phyloP scores from a whole-genome alignment of 2,329 filamentous ascomycete genomes.

The Paraphaeosphaeria sporulosa region DNA sequence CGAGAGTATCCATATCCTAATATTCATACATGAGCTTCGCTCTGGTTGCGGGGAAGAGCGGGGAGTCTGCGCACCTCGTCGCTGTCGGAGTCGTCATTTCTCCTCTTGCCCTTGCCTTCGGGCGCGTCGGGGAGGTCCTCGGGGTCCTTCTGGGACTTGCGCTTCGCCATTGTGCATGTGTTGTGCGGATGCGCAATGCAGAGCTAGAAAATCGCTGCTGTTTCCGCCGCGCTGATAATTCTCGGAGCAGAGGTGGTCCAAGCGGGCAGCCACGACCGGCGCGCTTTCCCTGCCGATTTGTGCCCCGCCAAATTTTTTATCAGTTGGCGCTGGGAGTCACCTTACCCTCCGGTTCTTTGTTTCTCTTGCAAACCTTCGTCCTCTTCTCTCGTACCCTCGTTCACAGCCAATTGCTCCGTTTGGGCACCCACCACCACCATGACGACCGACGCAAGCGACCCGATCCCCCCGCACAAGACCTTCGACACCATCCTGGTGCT shows the following conservation, averaged over 20 bases:
- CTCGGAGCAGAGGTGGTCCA: slow-evolving; percentile 21
- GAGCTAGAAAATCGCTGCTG: too few relatives aligned
- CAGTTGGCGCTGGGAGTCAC: slow-evolving; percentile 24
- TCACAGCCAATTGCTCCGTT: slow-evolving; percentile 20
- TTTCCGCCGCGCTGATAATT: slow-evolving; percentile 27
- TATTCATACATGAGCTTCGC: slow-evolving; percentile 18
- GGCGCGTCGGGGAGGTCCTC: slow-evolving; percentile 48
- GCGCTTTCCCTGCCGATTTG: slow-evolving; percentile 15
- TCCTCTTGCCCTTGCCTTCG: slow-evolving; percentile 33
- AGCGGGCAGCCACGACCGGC: not conserved
- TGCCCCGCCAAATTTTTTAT: slow-evolving; percentile 32
- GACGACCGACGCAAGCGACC: slow-evolving; percentile 50
- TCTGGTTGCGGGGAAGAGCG: slow-evolving; percentile 13
- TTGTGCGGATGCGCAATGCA: not conserved
- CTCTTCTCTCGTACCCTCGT: slow-evolving; percentile 17
- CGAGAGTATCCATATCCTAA: slow-evolving; percentile 87
- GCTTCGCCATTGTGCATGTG: slow-evolving; percentile 43
- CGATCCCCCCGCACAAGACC: slow-evolving; percentile 57
- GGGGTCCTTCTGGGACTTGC: slow-evolving; percentile 43
- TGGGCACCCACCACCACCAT: slow-evolving; percentile 35
- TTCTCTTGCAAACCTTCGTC: slow-evolving; percentile 12
- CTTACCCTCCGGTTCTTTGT: slow-evolving; percentile 13
- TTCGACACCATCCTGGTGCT: slow-evolving; percentile 75
- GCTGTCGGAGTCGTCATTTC: slow-evolving; percentile 47
- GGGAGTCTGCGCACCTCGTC: slow-evolving; percentile 41